Base-by-base conservation (phyloP, 2,329 filamentous ascomycete species). In the Ceratocystis destructans region DNA sequence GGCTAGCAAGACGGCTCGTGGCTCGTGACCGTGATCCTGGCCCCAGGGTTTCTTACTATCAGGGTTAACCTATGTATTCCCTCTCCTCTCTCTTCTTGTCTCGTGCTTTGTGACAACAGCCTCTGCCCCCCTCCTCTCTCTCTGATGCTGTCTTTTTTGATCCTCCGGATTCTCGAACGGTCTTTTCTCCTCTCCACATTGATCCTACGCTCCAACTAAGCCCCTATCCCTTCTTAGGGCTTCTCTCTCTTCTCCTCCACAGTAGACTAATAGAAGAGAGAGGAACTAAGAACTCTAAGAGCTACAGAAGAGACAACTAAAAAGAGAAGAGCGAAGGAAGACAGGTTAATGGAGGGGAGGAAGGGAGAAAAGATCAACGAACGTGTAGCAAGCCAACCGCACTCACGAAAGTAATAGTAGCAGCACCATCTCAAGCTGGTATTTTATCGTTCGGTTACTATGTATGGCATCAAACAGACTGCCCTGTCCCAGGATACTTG, bases 151-250 rank as follows among this genome's bases (percentile, higher is more conserved):
- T 25, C 61, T 59, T 67, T 57, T 64, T 61, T 67, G 53, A 50
- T 67, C 65, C 65, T 66, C 44, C 22, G 12, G 25, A 61, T 45
- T 64, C 65, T 67, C 61, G 65, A 67, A 64, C 48, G 50, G 61
- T 46, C 59, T 66, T 33, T 66, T 66, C 50, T 62, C 65, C 61
- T 61, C 55, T 66, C 45, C 48, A 48, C 44, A 41, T 31, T 41
- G 28, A 65, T 65, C 64, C 48, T 31, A 28, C 64, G 64, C 37
- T 41, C 37, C 37, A 57, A 41, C 55, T 50, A 22, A 50, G 22
- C 46, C 64, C 41, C 55, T 61, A 53, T 48, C 55, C 64, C 45
- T 46, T 50, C 28, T 28, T 55, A 10, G 8, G n/a, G 3, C 61
- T 45, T 55, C 44, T 63, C 45, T 61, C 50, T 67, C 65, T 22